A percentile compares a stretch with the other conserved stretches of the same genome.
Evolutionary conservation across 2,329 filamentous ascomycete species (phyloP).

Genomic region (Daldinia sp.): DNA sequence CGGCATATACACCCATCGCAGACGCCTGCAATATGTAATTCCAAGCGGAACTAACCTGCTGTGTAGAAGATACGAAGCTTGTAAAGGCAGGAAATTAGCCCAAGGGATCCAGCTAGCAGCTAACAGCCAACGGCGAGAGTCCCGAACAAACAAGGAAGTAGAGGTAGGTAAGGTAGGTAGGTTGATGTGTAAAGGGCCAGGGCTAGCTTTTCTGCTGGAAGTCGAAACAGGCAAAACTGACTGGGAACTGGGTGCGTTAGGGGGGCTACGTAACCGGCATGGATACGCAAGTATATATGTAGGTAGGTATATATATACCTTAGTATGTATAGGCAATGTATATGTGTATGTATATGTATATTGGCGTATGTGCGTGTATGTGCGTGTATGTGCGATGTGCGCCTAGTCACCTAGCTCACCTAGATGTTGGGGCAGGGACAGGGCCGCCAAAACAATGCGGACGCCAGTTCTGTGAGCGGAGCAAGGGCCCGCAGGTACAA

Average conservation of each 20-base stretch:
- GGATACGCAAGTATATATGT: slow-evolving; percentile 11
- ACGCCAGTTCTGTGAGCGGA: slow-evolving; percentile 38
- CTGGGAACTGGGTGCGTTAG: slow-evolving; percentile 15
- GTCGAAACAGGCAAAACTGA: slow-evolving; percentile 18
- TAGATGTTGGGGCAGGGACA: slow-evolving; percentile 35
- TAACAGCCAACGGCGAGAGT: slow-evolving; percentile 23
- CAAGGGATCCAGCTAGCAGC: slow-evolving; percentile 10
- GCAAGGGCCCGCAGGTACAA: slow-evolving; percentile 39
- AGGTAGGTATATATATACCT: slow-evolving; percentile 1
- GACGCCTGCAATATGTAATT: slow-evolving; percentile 7
- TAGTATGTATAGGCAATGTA: neutral
- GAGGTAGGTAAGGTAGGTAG: slow-evolving; percentile 1
- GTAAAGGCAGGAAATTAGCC: slow-evolving; percentile 12
- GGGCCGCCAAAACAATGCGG: slow-evolving; percentile 24
- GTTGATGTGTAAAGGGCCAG: slow-evolving; percentile 14
- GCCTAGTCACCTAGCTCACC: slow-evolving; percentile 30
- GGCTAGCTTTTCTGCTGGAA: slow-evolving; percentile 9
- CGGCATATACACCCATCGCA: slow-evolving; percentile 9
- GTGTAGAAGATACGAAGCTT: slow-evolving; percentile 23
- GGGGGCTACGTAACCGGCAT: slow-evolving; percentile 10
- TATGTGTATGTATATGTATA: slow-evolving; percentile 9
- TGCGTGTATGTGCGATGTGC: slow-evolving; percentile 14
- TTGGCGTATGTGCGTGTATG: slow-evolving; percentile 16
- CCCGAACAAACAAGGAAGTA: slow-evolving; percentile 7
- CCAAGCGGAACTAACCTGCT: slow-evolving; percentile 34